phyloP scores from a whole-genome alignment of 495 filamentous ascomycete genomes.

The Geoglossum glabrum region DNA sequence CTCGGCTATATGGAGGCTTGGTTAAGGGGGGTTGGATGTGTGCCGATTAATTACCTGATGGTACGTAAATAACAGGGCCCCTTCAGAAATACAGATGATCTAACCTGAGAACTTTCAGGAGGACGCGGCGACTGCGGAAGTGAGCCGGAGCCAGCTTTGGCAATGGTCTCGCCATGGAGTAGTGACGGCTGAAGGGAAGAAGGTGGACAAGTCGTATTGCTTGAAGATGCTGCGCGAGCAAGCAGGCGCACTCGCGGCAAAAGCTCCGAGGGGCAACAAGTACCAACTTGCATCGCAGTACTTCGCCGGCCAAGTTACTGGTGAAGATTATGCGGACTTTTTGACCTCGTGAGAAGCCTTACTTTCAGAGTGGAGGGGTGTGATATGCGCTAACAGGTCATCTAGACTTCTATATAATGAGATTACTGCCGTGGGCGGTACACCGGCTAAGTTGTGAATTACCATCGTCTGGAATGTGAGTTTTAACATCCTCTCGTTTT shows the following conservation, averaged over 20 bases:
- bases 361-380: background rate
- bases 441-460: slow-evolving; percentile 60
- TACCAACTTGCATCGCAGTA: slow-evolving; percentile 80
- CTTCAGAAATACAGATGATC: background rate
- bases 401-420: slow-evolving; percentile 76
- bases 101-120: slow-evolving; percentile 28
- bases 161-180: slow-evolving; percentile 86
- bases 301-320: slow-evolving; percentile 81
- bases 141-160: slow-evolving; percentile 82
- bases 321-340: slow-evolving; percentile 95
- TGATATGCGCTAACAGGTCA: slow-evolving; percentile 6
- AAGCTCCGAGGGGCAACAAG: slow-evolving; percentile 79
- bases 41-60: slow-evolving; percentile 99
- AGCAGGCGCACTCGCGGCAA: slow-evolving; percentile 49
- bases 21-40: slow-evolving; percentile 84
- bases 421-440: slow-evolving; percentile 61
- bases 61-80: slow-evolving; percentile 13
- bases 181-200: slow-evolving; percentile 72
- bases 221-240: slow-evolving; percentile 75
- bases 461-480: background rate
- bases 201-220: slow-evolving; percentile 78
- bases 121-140: slow-evolving; percentile 93
- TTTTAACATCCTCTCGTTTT: background rate
- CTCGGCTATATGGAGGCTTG: slow-evolving; percentile 98
- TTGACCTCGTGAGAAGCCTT: slow-evolving; percentile 47